Base-by-base conservation (phyloP, 2,329 filamentous ascomycete genomes). In the Dothideomycetes sp. region DNA sequence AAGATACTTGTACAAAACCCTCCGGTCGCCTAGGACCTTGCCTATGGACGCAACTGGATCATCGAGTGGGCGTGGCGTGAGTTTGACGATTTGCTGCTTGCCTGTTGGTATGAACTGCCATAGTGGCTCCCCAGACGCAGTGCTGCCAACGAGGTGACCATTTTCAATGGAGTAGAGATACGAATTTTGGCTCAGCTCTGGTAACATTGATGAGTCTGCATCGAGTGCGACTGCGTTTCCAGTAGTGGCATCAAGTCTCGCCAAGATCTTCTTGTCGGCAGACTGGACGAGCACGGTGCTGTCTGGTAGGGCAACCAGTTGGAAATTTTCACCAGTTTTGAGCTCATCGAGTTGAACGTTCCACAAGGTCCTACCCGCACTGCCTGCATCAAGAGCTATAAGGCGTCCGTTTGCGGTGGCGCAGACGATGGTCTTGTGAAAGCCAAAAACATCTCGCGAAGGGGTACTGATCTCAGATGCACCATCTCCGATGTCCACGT, bases 1-100 rank as follows among this genome's bases (percentile, higher is more conserved):
- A 31, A 98, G 66, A 57, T 96, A 96, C 64, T 98, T 98, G 75
- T 98, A 98, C 47, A 89, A 75, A 35, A 98, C 91, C n/a, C 79
- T 80, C 32, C 91, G 77, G 54, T 98, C 83, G 18, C 87, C 88
- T 16, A 98, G 74, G 2, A 96, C 91, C 43, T 85, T 86, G 8
- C 91, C 91, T 50, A 98, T 94, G 1, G 91, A 96, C 3, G 91
- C 89, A 35, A 96, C 79, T 0, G 86, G 86, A 51, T 98, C 88
- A 47, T 89, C 81, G 2, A 73, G 56, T 8, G 85, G 79, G 35
- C 80, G 74, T 14, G 79, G 71, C 2, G 79, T 79, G 30, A 91
- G 69, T 33, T 72, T 66, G 5, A 80, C 66, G 39, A 96, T 77
- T 43, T 69, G 76, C 56, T 93, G 75, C 9, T 76, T 77, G 2